phyloP scores from a whole-genome alignment of 2,329 filamentous ascomycete genomes.

The Neophaeococcomyces aloes region DNA sequence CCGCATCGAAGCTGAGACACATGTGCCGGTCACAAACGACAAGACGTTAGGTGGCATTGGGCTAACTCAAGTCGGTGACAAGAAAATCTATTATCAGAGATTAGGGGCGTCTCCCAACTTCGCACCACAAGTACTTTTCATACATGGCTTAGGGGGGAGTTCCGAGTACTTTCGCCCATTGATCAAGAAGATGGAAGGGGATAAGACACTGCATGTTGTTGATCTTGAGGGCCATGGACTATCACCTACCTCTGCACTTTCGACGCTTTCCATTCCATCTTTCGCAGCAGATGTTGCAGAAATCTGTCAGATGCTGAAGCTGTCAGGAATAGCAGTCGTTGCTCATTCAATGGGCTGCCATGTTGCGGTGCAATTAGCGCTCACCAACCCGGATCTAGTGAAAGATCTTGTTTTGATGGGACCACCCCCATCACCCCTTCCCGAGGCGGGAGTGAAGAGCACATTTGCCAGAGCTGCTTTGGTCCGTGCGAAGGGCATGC shows the following conservation, averaged over 20 bases:
- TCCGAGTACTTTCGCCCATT: slow-evolving; percentile 38
- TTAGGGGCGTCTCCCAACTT: too few species aligned
- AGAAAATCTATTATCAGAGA: slow-evolving; percentile 39
- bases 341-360: slow-evolving; percentile 46
- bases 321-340: slow-evolving; percentile 27
- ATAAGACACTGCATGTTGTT: slow-evolving; percentile 33
- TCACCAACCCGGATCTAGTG: slow-evolving; percentile 32
- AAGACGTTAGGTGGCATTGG: slow-evolving; percentile 14
- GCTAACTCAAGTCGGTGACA: slow-evolving; percentile 29
- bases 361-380: slow-evolving; percentile 35
- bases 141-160: slow-evolving; percentile 46
- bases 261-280: slow-evolving; percentile 33
- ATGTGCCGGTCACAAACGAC: slow-evolving; percentile 25
- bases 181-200: slow-evolving; percentile 26
- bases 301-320: slow-evolving; percentile 29
- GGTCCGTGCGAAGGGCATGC: slow-evolving; percentile 38
- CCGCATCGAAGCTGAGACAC: too few species aligned
- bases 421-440: slow-evolving; percentile 37
- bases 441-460: slow-evolving; percentile 26
- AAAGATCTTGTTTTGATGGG: slow-evolving; percentile 39
- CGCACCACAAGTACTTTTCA: too few species aligned
- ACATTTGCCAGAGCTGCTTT: slow-evolving; percentile 29
- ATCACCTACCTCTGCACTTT: slow-evolving; percentile 41
- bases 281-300: slow-evolving; percentile 35
- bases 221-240: slow-evolving; percentile 49